Evolutionary conservation across 2,329 filamentous ascomycete genomes (phyloP).

Genomic region (Alternaria consortialis): DNA sequence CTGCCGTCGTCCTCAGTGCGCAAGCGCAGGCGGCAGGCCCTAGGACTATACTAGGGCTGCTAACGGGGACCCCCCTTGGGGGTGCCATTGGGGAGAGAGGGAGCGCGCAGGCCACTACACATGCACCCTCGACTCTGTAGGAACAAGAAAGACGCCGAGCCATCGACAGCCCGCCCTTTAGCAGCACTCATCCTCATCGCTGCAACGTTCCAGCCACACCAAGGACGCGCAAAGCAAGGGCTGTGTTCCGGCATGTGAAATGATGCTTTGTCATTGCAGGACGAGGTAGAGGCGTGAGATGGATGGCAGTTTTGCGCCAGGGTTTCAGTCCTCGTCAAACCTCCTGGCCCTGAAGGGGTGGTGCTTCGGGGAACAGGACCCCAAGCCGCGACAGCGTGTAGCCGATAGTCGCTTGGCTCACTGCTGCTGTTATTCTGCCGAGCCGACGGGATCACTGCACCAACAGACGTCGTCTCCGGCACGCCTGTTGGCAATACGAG

Average conservation of each 20-base stretch:
- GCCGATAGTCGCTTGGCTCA: slow-evolving; percentile 22
- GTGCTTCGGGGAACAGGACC: slow-evolving; percentile 26
- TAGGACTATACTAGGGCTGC: slow-evolving; percentile 12
- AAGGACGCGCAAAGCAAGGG: not conserved
- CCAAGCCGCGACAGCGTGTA: slow-evolving; percentile 23
- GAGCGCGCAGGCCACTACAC: slow-evolving; percentile 4
- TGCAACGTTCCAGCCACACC: not conserved
- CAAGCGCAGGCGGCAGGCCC: slow-evolving; percentile 18
- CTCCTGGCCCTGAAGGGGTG: not conserved
- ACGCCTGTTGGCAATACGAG: slow-evolving; percentile 7
- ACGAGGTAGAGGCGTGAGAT: not conserved
- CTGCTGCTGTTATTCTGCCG: slow-evolving; percentile 12
- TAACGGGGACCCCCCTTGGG: slow-evolving; percentile 13
- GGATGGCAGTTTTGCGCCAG: slow-evolving; percentile 10
- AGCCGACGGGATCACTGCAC: slow-evolving; percentile 29
- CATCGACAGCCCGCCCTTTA: not conserved
- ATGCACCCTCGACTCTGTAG: slow-evolving; percentile 12
- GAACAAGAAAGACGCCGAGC: slow-evolving; percentile 10
- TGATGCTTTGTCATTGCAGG: not conserved
- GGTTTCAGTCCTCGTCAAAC: slow-evolving; percentile 10
- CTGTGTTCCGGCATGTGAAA: not conserved
- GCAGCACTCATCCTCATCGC: not conserved
- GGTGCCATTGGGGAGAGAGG: not conserved
- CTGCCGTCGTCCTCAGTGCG: slow-evolving; percentile 13
- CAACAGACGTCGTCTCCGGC: slow-evolving; percentile 21